These are phyloP conservation scores for Teunomyces funiuensis DNA, from an alignment of 805 yeast genomes.

Conservation along the genomic window DNA sequence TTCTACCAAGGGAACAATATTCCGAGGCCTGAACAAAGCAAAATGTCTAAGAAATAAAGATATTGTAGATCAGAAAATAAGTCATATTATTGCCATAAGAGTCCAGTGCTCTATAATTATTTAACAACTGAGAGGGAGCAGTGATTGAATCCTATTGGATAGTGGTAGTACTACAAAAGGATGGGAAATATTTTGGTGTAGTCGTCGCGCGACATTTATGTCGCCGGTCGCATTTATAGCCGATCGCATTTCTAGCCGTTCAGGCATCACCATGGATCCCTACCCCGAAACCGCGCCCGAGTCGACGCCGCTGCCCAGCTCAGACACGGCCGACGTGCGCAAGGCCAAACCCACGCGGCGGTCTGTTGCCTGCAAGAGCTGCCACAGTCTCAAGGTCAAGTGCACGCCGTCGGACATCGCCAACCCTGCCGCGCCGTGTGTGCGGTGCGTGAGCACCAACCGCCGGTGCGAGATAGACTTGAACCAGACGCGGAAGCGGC, in stretches of 20 bases:
- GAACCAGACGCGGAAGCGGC: slow-evolving; percentile 54
- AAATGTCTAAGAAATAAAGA: too few species aligned
- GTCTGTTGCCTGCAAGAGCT: slow-evolving; percentile 65
- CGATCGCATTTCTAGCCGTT: too few species aligned
- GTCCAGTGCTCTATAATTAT: too few species aligned
- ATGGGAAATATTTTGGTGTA: too few species aligned
- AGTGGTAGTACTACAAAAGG: too few species aligned
- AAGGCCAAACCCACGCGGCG: slow-evolving; percentile 28
- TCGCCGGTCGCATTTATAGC: background rate
- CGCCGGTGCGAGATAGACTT: slow-evolving; percentile 67
- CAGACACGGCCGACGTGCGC: slow-evolving; percentile 1
- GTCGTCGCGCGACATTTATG: too few species aligned
- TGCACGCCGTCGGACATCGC: slow-evolving; percentile 70
- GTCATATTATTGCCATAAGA: too few species aligned
- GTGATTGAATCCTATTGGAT: too few species aligned
- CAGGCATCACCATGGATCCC: background rate
- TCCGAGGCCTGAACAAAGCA: too few species aligned
- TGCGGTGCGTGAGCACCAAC: slow-evolving; percentile 65
- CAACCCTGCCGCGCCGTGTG: slow-evolving; percentile 66
- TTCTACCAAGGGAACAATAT: too few species aligned
- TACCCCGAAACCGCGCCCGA: background rate
- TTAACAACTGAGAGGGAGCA: too few species aligned
- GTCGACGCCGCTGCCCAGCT: background rate
- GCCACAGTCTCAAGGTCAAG: slow-evolving; percentile 81
- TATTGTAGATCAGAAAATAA: too few species aligned